Evolutionary conservation across 1,284 basidiomycete species (phyloP).

Genomic region (Schizophyllum amplum): DNA sequence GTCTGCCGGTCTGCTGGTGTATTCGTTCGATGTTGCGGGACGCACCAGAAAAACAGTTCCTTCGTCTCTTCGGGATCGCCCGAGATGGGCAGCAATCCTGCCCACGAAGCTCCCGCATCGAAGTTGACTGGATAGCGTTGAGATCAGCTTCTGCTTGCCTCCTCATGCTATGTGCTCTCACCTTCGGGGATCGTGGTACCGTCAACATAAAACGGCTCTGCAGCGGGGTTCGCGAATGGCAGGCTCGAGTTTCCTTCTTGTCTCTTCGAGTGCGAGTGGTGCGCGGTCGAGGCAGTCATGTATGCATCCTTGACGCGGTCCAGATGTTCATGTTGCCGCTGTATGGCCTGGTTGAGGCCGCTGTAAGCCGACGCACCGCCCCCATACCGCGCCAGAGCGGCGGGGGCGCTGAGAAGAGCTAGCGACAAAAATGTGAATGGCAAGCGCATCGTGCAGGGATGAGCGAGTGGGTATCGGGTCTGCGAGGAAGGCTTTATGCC

Average conservation of each 20-base stretch:
- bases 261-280: conserved; percentile 16
- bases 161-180: conserved; percentile 19
- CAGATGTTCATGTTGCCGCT: conserved; percentile 41
- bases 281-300: conserved; percentile 24
- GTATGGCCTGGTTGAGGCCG: conserved; percentile 31
- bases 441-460: too few relatives aligned
- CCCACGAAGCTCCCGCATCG: conserved; percentile 65
- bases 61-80: conserved; percentile 47
- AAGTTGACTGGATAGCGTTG: conserved; percentile 31
- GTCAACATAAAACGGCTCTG: conserved; percentile 56
- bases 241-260: conserved; percentile 37
- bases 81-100: conserved; percentile 61
- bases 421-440: too few relatives aligned
- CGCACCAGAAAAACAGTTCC: conserved; percentile 74
- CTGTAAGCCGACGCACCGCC: too few relatives aligned
- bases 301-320: conserved; percentile 31
- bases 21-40: conserved; percentile 13
- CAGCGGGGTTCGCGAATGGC: conserved; percentile 55
- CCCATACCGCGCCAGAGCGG: too few relatives aligned
- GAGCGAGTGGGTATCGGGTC: too few relatives aligned
- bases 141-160: background rate
- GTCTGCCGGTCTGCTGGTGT: too few relatives aligned
- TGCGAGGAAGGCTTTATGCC: too few relatives aligned
- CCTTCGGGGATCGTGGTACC: conserved; percentile 54
- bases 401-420: too few relatives aligned